Base-by-base conservation (phyloP, 2,329 filamentous ascomycete species). In the Claviceps pusilla region DNA sequence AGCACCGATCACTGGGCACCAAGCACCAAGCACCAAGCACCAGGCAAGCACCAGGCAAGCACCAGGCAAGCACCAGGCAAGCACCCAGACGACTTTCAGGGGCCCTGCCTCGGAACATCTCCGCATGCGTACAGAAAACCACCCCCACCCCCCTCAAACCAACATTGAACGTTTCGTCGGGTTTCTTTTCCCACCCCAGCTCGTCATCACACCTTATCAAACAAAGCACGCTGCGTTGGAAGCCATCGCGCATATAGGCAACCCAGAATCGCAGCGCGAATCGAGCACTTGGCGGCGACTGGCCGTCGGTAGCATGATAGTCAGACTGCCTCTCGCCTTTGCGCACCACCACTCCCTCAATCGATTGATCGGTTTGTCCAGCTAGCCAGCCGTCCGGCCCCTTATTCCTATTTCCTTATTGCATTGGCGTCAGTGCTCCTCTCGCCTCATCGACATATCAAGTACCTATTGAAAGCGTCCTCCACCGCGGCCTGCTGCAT, bases 51-150 rank as follows among this genome's bases (percentile, higher is more conserved):
- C 19, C 19, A 19, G 19, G 19, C 19, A 19, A 19, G 19, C 19
- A 19, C 19, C 19, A 19, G 19, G 19, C 19, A 19, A 19, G 19
- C 24, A 24, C 24, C 24, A 24, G 24, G 24, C 24, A 24, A 24
- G 24, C 24, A 24, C 24, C 24, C 24, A 24, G 33, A 51, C 41
- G 24, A 16, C 48, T 14, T 35, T 54, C 53, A 54, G 53, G 53
- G 53, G 53, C 53, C 49, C 48, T 54, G 48, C 48, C n/a, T 33
- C 43, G 48, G 53, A 54, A 43, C 47, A 50, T 43, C 43, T 51
- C 48, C 53, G 49, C 53, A 54, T 54, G 28, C 53, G 33, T 29
- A 5, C 16, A 45, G 31, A 24, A 33, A 3, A 37, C 10, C 35
- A 37, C 9, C 11, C 16, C 52, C 5, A 33, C 5, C 31, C 31